Evolutionary conservation across 306 rosid genomes (phyloP), one percentile per base, ranked within the genome.

Genomic region (Cucumis hystrix): DNA sequence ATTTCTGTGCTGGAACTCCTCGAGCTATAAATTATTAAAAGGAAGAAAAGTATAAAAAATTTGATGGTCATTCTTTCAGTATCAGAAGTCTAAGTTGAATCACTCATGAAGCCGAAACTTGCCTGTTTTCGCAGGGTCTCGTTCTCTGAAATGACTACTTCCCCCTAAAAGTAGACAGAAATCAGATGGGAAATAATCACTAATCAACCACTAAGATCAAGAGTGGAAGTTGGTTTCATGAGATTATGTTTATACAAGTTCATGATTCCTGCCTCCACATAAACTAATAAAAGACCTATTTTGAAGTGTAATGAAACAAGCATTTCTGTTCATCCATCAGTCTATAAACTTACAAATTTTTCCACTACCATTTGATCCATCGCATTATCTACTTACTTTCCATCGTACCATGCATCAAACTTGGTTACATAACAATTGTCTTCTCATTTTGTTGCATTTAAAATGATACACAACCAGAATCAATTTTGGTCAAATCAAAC

Each of bases 61-160:
- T 68, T 20, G 2, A 20, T n/a, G 54, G 4, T 35, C 54, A 41
- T 68, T 37, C 28, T 37, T 68, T 41, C 74, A n/a, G 10, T 41
- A 9, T 12, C 74, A 6, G 30, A 68, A 68, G 12, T 16, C 70
- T 1, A 18, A 49, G 62, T 40, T 60, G n/a, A 23, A 72, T 12
- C 13, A 45, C 59, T 47, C 7, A 2, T 20, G 12, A 45, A 72
- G 7, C 58, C 39, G 11, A 25, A 54, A 70, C 74, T 77, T 43
- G 88, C 92, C 81, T 87, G 85, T 81, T 88, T 87, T 62, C 79
- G 85, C 40, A 90, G 80, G 79, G 80, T 76, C 79, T 90, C 91
- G 45, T 84, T 90, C 75, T 92, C 92, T 49, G 75, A 37, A 87
- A 84, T 17, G 35, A 88, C 86, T 77, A 78, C 86, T 69, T 89